Evolutionary conservation across 2,329 filamentous ascomycete species (phyloP), one percentile per base, ranked within the genome.

Genomic region (Pseudogymnoascus sp.): DNA sequence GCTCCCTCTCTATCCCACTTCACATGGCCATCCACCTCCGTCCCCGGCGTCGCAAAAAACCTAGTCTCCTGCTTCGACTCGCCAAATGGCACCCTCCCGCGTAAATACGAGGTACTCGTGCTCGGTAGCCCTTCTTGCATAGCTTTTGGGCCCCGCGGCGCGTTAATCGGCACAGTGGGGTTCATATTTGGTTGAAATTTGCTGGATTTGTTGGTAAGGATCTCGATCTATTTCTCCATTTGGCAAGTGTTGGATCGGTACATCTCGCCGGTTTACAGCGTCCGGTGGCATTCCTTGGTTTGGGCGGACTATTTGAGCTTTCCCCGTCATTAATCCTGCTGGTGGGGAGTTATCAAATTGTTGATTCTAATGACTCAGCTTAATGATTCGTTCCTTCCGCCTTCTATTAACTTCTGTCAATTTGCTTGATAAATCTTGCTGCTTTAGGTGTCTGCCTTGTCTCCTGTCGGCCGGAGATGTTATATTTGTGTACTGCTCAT

Each of bases 341-440:
- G 65, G n/a, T n/a, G n/a, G n/a, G n/a, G n/a, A n/a, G n/a, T n/a
- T n/a, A n/a, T n/a, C n/a, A n/a, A n/a, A n/a, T n/a, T n/a, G 65
- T 39, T 68, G 63, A 51, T 63, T 67, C 12, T 62, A 44, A 10
- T 58, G 41, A n/a, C 41, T 62, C 7, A 66, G 59, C 59, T 65
- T 68, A 7, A 65, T 58, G 70, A 36, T 29, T 2, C 39, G 29
- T 41, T 70, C 74, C 63, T 80, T 74, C 80, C 80, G 83, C 64
- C 77, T 80, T 15, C 74, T 70, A 58, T 85, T 74, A 60, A 83
- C 69, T 39, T 85, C 82, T 25, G 78, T 77, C 9, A 83, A 68
- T 69, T 82, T 82, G 1, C 83, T 76, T 0, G 80, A 74, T 55
- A 84, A 65, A 9, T 64, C 68, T 36, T 74, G 72, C 6, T 85